These are phyloP conservation scores for Phytopythium sindhum DNA, from an alignment of 352 stramenopile species.

Conservation along the genomic window DNA sequence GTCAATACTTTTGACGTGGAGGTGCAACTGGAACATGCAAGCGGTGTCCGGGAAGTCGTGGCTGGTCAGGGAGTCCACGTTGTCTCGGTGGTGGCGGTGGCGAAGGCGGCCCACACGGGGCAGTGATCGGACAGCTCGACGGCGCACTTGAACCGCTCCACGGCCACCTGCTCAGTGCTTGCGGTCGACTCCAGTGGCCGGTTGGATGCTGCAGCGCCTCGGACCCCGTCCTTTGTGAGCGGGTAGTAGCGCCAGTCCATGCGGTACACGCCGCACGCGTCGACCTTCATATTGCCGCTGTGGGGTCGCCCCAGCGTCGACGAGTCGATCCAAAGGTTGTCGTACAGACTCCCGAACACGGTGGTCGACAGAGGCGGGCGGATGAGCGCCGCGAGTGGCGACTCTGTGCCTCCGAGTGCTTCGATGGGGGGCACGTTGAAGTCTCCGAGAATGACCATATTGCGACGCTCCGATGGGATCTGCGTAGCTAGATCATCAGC, in stretches of 20 bases:
- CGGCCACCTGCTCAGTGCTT: slow-evolving; percentile 20
- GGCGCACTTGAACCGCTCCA: slow-evolving; percentile 36
- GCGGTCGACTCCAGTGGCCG: background rate
- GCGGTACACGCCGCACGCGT: slow-evolving; percentile 37
- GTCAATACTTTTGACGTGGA: slow-evolving; percentile 17
- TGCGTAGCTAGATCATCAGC: slow-evolving; percentile 14
- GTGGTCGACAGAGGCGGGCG: slow-evolving; percentile 45
- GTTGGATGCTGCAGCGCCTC: background rate
- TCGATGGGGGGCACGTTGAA: slow-evolving; percentile 67
- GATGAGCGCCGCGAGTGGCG: slow-evolving; percentile 37
- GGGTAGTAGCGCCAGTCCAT: slow-evolving; percentile 66
- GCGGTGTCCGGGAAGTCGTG: too few species aligned
- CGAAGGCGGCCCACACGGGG: slow-evolving; percentile 52
- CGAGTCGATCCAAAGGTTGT: slow-evolving; percentile 61
- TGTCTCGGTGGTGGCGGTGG: background rate
- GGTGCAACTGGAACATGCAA: background rate
- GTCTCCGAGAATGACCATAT: slow-evolving; percentile 54
- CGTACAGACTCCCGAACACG: slow-evolving; percentile 55
- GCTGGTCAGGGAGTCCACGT: background rate
- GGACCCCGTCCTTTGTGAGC: slow-evolving; percentile 13
- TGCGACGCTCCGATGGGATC: slow-evolving; percentile 12
- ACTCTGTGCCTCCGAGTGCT: slow-evolving; percentile 17
- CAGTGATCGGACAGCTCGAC: slow-evolving; percentile 65
- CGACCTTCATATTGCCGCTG: background rate
- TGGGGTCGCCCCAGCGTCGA: slow-evolving; percentile 12